Percentiles rank a stretch among this genome's conserved stretches.
phyloP scores from a whole-genome alignment of 257 asterid genomes.

The Jacaranda copaia region DNA sequence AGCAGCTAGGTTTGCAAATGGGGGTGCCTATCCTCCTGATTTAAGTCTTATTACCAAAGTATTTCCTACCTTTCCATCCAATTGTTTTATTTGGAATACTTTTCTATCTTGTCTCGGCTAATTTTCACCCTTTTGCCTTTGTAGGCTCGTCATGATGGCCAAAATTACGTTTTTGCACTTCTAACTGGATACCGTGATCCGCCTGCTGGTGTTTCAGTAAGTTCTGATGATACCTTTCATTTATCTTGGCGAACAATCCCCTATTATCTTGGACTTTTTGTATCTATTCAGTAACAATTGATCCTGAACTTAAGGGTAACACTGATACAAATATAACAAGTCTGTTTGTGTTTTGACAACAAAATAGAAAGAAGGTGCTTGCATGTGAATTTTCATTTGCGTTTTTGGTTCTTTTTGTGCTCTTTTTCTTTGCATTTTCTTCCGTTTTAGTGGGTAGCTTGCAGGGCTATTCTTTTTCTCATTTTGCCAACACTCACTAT shows the following conservation, averaged over 20 bases:
- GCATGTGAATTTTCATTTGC: not conserved
- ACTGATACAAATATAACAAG: not conserved
- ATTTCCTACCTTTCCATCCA: slow-evolving; percentile 32
- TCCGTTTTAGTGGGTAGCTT: not conserved
- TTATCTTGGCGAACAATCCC: not conserved
- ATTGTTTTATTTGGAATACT: not conserved
- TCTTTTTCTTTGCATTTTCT: not conserved
- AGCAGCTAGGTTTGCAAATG: slow-evolving; percentile 84
- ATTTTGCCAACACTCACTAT: too few relatives aligned
- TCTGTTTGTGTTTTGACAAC: not conserved
- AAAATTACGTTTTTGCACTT: slow-evolving; percentile 64
- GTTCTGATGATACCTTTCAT: slow-evolving; percentile 32
- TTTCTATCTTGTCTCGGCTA: slow-evolving; percentile 16
- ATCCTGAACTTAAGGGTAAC: not conserved
- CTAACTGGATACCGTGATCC: slow-evolving; percentile 72
- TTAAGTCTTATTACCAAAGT: slow-evolving; percentile 78
- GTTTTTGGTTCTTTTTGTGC: not conserved
- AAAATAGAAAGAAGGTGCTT: not conserved
- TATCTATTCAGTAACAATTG: not conserved
- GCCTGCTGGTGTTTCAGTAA: slow-evolving; percentile 73
- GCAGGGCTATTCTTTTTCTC: not conserved
- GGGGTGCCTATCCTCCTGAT: slow-evolving; percentile 89
- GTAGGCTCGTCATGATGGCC: slow-evolving; percentile 77
- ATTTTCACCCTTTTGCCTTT: slow-evolving; percentile 8
- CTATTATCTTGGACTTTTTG: not conserved